Conservation (phyloP, 2,329 filamentous ascomycete genomes). For the Oidium heveae region DNA sequence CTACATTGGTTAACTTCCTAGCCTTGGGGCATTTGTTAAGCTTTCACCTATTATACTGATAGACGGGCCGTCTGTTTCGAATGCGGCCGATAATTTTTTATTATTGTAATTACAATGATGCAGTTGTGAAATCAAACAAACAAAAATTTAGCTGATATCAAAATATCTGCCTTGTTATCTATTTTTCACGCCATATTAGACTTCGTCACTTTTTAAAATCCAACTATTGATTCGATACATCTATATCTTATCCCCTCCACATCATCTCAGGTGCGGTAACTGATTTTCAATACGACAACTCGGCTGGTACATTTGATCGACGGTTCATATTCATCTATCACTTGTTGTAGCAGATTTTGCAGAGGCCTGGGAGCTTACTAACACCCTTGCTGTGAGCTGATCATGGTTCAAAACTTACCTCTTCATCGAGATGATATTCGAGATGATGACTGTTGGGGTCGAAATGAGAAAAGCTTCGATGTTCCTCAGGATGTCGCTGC, state of each 20-base stretch:
- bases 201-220: background rate
- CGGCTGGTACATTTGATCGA: slow-evolving; percentile 10
- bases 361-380: background rate
- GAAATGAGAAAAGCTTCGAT: slow-evolving; percentile 7
- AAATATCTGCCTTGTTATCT: background rate
- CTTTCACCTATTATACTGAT: background rate
- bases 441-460: slow-evolving; percentile 2
- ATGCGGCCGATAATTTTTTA: background rate
- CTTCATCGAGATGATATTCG: slow-evolving; percentile 5
- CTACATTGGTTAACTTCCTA: background rate
- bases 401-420: slow-evolving; percentile 1
- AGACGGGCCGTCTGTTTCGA: background rate
- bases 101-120: background rate
- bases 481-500: slow-evolving; percentile 3
- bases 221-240: slow-evolving; percentile 7
- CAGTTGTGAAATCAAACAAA: background rate
- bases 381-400: slow-evolving; percentile 1
- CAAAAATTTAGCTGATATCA: background rate
- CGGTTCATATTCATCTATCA: slow-evolving; percentile 1
- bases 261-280: slow-evolving; percentile 4
- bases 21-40: background rate
- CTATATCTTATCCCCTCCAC: slow-evolving; percentile 7
- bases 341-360: background rate
- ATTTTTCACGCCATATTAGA: background rate
- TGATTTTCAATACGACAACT: slow-evolving; percentile 13